Base-by-base conservation (phyloP, 176 grass and related monocot genomes). In the Ampelocalamus luodianensis region DNA sequence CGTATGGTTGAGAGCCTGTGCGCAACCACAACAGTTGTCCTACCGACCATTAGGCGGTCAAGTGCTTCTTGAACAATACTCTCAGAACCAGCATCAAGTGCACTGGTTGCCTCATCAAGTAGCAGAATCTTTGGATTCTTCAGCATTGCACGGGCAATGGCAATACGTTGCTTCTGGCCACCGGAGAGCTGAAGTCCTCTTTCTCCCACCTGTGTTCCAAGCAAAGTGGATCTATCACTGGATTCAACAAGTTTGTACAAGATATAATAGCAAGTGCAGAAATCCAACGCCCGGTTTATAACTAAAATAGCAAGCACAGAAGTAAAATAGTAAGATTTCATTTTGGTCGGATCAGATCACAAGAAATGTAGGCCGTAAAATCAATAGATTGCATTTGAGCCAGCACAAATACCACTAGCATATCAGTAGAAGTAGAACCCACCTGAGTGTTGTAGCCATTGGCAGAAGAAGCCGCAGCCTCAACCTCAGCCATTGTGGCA, bases 401-500 rank as follows among this genome's bases (percentile, higher is more conserved):
- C n/a, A n/a, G n/a, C n/a, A n/a, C 20, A 46, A 27, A 20, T 79
- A 66, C 38, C 37, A 66, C 18, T 73, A 51, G 12, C 61, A 59
- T 59, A 82, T 37, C 29, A 68, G 29, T 20, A 74, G 38, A 45
- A 37, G 32, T 64, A 62, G 22, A 84, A 87, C 79, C 36, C 24
- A 97, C 94, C 81, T 92, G 92, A 55, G 94, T 94, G 84, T 97
- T 88, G 80, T 97, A 97, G 11, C 90, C 94, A 55, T 97, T 97
- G 17, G 94, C 83, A 26, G 92, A 81, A 3, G 90, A 89, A 54
- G 94, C 94, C 5, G 90, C 90, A 10, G 88, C 92, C 84, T 97
- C 94, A 60, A 92, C 83, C 76, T 94, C 94, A 34, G 85, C 87
- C 74, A 94, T 88, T 14, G 90, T 87, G 9, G 94, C 94, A 74